phyloP scores from a whole-genome alignment of 805 yeast genomes.

The Candida boidinii region DNA sequence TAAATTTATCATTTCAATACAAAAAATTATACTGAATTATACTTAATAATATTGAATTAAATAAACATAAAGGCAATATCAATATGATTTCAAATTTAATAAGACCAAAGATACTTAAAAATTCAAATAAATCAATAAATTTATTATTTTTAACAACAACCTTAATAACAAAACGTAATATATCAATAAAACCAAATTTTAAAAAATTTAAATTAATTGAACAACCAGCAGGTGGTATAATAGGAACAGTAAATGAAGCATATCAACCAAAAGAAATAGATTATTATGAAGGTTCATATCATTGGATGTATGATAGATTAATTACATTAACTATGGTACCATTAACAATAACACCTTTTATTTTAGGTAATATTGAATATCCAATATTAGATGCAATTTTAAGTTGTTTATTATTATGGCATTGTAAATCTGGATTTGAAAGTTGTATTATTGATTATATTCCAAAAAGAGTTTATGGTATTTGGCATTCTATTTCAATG shows the following conservation, averaged over 20 bases:
- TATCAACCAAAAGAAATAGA: slow-evolving; percentile 50
- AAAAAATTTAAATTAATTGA: slow-evolving; percentile 31
- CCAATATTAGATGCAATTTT: slow-evolving; percentile 50
- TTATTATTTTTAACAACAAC: too few species aligned
- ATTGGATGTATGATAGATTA: slow-evolving; percentile 65
- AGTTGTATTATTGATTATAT: slow-evolving; percentile 74
- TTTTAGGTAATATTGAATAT: slow-evolving; percentile 43
- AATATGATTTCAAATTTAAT: too few species aligned
- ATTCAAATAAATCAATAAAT: too few species aligned
- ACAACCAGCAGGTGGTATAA: slow-evolving; percentile 68
- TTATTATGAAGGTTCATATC: slow-evolving; percentile 57
- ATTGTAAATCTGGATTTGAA: slow-evolving; percentile 64
- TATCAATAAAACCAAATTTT: background rate
- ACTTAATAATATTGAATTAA: too few species aligned
- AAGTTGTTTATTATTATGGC: slow-evolving; percentile 48
- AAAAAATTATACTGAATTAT: too few species aligned
- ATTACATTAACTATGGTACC: slow-evolving; percentile 59
- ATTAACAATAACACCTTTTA: slow-evolving; percentile 49
- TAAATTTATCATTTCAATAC: too few species aligned
- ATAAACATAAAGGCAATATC: too few species aligned
- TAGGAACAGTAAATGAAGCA: slow-evolving; percentile 68
- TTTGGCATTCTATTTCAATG: slow-evolving; percentile 53
- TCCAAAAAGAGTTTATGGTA: slow-evolving; percentile 65
- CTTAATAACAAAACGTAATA: too few species aligned
- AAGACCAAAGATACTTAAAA: too few species aligned